A percentile compares a stretch with the other conserved stretches of the same genome.
phyloP scores from a whole-genome alignment of 164 flowering plant genomes.

The Berberis vulgaris region DNA sequence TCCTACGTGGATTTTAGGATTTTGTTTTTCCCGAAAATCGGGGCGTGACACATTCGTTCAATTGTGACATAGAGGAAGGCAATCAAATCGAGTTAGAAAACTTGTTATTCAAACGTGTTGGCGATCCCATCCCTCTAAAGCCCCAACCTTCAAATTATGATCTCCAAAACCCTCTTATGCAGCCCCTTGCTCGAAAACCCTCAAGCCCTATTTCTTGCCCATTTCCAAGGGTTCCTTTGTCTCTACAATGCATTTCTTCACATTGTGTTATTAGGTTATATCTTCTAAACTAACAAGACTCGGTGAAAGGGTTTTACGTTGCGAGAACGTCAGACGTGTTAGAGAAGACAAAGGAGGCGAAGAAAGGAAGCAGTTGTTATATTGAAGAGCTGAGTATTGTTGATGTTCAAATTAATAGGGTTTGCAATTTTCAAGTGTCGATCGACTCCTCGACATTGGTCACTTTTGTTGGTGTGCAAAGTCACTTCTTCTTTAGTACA shows the following conservation, averaged over 20 bases:
- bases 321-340: constrained; percentile 65
- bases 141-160: constrained; percentile 26
- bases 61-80: constrained; percentile 22
- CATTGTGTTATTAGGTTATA: neutral
- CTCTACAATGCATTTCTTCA: neutral
- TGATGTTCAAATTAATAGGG: constrained; percentile 49
- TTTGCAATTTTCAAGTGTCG: constrained; percentile 51
- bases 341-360: constrained; percentile 45
- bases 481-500: constrained; percentile 44
- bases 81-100: constrained; percentile 23
- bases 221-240: constrained; percentile 34
- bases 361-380: constrained; percentile 22
- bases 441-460: constrained; percentile 50
- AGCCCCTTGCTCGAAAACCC: constrained; percentile 51
- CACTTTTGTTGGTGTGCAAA: constrained; percentile 32
- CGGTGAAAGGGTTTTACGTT: constrained; percentile 35
- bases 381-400: constrained; percentile 54
- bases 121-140: constrained; percentile 50
- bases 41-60: too few relatives aligned
- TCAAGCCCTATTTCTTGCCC: constrained; percentile 56
- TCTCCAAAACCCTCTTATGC: constrained; percentile 33
- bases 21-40: too few relatives aligned
- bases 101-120: constrained; percentile 53
- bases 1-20: too few relatives aligned
- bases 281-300: neutral